Evolutionary conservation across 257 asterid genomes (phyloP).

Genomic region (Solanum paucissectum): DNA sequence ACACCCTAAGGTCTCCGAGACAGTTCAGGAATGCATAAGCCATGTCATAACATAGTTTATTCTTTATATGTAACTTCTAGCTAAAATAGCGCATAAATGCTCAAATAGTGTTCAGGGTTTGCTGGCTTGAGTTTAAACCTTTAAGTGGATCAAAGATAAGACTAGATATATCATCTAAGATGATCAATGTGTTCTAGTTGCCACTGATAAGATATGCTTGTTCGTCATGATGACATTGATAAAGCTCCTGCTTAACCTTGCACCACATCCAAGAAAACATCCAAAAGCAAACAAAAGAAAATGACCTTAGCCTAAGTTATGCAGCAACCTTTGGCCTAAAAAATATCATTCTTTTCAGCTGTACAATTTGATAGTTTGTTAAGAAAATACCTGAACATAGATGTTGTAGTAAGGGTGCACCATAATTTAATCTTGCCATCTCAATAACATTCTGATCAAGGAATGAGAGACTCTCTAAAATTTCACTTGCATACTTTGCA

Average conservation of each 20-base stretch:
- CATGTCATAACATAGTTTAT: neutral
- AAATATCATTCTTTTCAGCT: neutral
- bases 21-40: neutral
- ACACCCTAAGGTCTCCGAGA: neutral
- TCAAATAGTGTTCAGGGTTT: neutral
- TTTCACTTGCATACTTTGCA: constrained; percentile 19
- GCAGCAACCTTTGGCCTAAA: neutral
- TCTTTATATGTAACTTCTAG: neutral
- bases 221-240: neutral
- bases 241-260: neutral
- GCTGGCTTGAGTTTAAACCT: neutral
- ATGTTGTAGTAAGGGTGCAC: constrained; percentile 22
- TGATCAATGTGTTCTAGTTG: neutral
- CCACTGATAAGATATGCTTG: neutral
- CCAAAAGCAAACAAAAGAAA: neutral
- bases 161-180: neutral
- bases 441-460: constrained; percentile 28
- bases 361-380: neutral
- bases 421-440: constrained; percentile 35
- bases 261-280: neutral
- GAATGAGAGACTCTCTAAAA: constrained; percentile 24
- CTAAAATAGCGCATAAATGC: neutral
- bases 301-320: neutral
- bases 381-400: constrained; percentile 27
- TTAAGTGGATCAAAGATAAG: neutral